Evolutionary conservation across 2,329 filamentous ascomycete genomes (phyloP).

Genomic region (Aspergillus ibericus): DNA sequence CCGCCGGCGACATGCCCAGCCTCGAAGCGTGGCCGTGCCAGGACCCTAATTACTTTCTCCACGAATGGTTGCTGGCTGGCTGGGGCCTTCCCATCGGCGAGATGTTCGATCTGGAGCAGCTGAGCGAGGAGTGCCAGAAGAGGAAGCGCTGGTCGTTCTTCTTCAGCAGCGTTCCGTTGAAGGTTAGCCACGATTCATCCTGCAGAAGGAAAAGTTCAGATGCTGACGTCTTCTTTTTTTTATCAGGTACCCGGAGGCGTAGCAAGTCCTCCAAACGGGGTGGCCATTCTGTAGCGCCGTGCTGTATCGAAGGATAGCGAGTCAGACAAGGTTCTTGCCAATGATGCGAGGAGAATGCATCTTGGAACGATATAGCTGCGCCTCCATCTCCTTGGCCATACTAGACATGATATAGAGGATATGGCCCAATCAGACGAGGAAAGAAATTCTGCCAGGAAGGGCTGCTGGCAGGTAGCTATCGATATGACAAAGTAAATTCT

Average conservation of each 20-base stretch:
- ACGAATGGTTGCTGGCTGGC: conserved; percentile 27
- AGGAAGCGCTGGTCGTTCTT: not conserved
- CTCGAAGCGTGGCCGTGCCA: not conserved
- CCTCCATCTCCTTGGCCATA: too few relatives aligned
- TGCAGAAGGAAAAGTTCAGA: not conserved
- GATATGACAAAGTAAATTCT: too few relatives aligned
- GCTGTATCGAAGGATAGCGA: not conserved
- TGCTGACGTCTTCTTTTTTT: too few relatives aligned
- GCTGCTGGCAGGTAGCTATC: not conserved
- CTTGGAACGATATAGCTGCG: too few relatives aligned
- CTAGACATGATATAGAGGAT: too few relatives aligned
- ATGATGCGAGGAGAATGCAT: too few relatives aligned
- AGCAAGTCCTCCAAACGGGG: not conserved
- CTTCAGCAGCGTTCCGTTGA: not conserved
- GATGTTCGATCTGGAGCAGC: conserved; percentile 14
- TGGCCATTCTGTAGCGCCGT: not conserved
- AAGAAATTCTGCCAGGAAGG: not conserved
- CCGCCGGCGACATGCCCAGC: not conserved
- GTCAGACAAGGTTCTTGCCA: too few relatives aligned
- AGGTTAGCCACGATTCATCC: not conserved
- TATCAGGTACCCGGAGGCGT: not conserved
- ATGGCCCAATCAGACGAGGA: too few relatives aligned
- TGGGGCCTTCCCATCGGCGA: conserved; percentile 34
- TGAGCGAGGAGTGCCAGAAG: not conserved
- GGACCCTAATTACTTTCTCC: not conserved